Percentiles rank a stretch among this genome's conserved stretches.
Evolutionary conservation across 2,329 filamentous ascomycete species (phyloP).

Genomic region (Fusarium mundagurra): DNA sequence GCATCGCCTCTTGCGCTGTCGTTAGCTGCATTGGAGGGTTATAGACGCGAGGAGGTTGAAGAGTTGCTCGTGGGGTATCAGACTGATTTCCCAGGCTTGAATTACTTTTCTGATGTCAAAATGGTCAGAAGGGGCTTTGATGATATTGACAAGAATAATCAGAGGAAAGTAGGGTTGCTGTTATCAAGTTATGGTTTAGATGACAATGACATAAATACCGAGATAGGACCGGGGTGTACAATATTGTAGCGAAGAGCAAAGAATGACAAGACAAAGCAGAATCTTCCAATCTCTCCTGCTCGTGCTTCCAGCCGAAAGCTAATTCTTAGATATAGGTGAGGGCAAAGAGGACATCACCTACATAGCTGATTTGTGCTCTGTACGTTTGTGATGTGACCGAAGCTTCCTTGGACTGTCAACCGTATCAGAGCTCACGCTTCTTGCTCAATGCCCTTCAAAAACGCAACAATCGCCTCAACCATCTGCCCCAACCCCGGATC

Average conservation of each 20-base stretch:
- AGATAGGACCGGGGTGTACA: background rate
- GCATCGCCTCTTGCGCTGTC: background rate
- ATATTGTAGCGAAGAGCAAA: background rate
- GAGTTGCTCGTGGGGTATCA: background rate
- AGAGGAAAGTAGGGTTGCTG: fast-evolving
- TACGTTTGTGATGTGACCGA: background rate
- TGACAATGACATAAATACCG: background rate
- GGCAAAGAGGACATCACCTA: too few relatives aligned
- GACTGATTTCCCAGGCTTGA: background rate
- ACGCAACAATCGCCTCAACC: background rate
- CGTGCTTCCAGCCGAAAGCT: fast-evolving
- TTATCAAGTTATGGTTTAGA: fast-evolving
- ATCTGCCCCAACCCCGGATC: conserved; percentile 1
- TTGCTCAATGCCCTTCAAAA: conserved; percentile 1
- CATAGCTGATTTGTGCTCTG: too few relatives aligned
- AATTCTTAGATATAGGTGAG: too few relatives aligned
- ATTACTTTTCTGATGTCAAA: background rate
- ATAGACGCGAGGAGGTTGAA: background rate
- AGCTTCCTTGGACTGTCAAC: background rate
- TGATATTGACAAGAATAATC: background rate
- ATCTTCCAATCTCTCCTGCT: fast-evolving
- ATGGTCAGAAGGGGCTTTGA: background rate
- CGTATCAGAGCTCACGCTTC: background rate
- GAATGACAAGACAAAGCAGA: background rate
- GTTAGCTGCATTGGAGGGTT: background rate